These are phyloP conservation scores for Aspergillus amoenus DNA, from an alignment of 2,329 filamentous ascomycete species.

Conservation along the genomic window DNA sequence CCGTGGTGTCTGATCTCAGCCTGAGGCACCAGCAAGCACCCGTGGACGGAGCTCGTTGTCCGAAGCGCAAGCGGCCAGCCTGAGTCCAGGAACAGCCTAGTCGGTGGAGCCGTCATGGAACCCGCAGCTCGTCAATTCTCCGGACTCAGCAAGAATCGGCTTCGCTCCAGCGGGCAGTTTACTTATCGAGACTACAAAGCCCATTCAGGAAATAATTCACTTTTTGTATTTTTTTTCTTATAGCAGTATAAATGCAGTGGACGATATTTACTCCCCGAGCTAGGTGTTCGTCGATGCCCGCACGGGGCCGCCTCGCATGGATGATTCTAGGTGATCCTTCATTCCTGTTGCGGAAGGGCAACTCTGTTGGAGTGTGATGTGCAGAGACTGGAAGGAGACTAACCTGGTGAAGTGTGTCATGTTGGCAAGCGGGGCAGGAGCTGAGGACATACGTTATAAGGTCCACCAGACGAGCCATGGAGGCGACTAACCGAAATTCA, in stretches of 20 bases:
- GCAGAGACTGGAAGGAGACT: constrained; percentile 5
- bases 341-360: background rate
- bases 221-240: background rate
- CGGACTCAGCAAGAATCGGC: constrained; percentile 12
- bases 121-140: constrained; percentile 30
- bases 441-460: constrained; percentile 2
- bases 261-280: background rate
- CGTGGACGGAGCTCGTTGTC: constrained; percentile 1
- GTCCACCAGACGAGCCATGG: constrained; percentile 1
- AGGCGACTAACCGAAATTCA: background rate
- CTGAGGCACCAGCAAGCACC: constrained; percentile 1
- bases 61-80: constrained; percentile 24
- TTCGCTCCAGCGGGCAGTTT: no score
- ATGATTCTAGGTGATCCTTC: background rate
- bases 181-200: no score
- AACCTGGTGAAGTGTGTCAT: constrained; percentile 9
- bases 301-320: background rate
- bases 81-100: constrained; percentile 31
- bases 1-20: background rate
- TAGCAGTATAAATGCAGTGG: background rate
- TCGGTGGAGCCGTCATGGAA: constrained; percentile 25
- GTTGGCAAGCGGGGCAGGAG: constrained; percentile 19
- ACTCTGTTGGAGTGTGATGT: background rate
- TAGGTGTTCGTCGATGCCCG: background rate
- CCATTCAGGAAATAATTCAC: background rate